A percentile compares a stretch with the other conserved stretches of the same genome.
phyloP scores from a whole-genome alignment of 2,329 filamentous ascomycete genomes.

The Gaeumannomyces tritici region DNA sequence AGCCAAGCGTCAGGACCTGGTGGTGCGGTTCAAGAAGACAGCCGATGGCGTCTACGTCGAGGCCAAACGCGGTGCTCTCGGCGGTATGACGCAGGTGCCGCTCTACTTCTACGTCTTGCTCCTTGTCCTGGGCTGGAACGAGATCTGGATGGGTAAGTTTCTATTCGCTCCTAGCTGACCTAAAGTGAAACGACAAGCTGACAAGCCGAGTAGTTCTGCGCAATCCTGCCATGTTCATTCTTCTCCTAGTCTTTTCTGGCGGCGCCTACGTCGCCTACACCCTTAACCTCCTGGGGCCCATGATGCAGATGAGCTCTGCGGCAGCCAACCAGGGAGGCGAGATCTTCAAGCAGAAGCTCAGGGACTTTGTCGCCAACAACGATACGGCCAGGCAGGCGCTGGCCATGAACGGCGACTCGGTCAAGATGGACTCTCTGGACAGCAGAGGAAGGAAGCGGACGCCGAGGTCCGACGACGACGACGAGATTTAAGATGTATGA shows the following conservation, averaged over 20 bases:
- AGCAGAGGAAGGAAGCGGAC: conserved; percentile 44
- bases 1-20: conserved; percentile 80
- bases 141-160: conserved; percentile 78
- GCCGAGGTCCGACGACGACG: conserved; percentile 27
- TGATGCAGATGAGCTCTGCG: conserved; percentile 89
- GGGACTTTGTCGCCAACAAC: conserved; percentile 82
- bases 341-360: conserved; percentile 82
- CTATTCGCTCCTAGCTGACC: conserved; percentile 3
- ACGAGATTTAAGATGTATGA: conserved; percentile 41
- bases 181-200: neutral
- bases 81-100: conserved; percentile 87
- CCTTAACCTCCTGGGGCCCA: conserved; percentile 91
- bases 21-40: conserved; percentile 94
- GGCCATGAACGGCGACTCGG: conserved; percentile 54
- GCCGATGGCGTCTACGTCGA: conserved; percentile 97
- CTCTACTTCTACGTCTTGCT: conserved; percentile 90
- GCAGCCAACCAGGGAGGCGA: conserved; percentile 79
- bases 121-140: conserved; percentile 94
- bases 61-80: conserved; percentile 92
- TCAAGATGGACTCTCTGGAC: conserved; percentile 52
- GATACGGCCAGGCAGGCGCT: conserved; percentile 78
- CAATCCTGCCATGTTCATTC: conserved; percentile 87
- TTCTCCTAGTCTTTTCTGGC: conserved; percentile 66
- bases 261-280: conserved; percentile 85
- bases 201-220: conserved; percentile 58